A percentile compares a stretch with the other conserved stretches of the same genome.
Evolutionary conservation across 2,329 filamentous ascomycete species (phyloP).

Genomic region (Allantophomopsis lycopodina): DNA sequence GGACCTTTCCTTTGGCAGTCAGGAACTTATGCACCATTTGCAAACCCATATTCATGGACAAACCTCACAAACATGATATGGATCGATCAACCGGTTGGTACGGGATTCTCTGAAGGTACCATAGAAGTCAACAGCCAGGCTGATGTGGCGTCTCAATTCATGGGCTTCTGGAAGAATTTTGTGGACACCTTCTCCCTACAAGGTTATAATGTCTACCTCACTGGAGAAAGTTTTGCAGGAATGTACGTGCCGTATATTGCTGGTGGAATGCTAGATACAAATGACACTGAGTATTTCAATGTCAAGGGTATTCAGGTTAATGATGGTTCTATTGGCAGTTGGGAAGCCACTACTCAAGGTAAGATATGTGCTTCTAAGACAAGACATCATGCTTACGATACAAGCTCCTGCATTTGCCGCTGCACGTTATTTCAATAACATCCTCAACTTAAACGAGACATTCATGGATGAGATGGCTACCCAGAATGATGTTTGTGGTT

Average conservation of each 20-base stretch:
- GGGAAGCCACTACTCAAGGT: conserved; percentile 13
- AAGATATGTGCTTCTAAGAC: background rate
- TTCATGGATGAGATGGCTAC: conserved; percentile 30
- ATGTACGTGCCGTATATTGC: conserved; percentile 30
- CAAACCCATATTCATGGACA: conserved; percentile 18
- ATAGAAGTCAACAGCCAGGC: conserved; percentile 34
- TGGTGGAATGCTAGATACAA: conserved; percentile 28
- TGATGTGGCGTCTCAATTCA: conserved; percentile 39
- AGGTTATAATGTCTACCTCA: conserved; percentile 45
- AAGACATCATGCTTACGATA: conserved; percentile 2
- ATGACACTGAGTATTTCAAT: conserved; percentile 44
- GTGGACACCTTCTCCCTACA: conserved; percentile 40
- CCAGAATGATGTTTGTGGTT: conserved; percentile 33
- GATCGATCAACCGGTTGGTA: conserved; percentile 31
- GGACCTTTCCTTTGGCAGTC: conserved; percentile 19
- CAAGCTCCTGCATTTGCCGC: conserved; percentile 28
- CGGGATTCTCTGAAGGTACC: conserved; percentile 29
- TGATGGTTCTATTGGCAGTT: conserved; percentile 35
- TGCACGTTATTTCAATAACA: conserved; percentile 30
- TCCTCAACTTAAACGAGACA: conserved; percentile 38
- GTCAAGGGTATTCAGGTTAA: conserved; percentile 46
- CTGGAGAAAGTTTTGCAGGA: conserved; percentile 49
- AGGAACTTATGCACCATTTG: conserved; percentile 9
- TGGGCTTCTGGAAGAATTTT: conserved; percentile 51
- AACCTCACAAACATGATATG: conserved; percentile 28